A percentile compares a stretch with the other conserved stretches of the same genome.
These are phyloP conservation scores for Jasminum sambac DNA, from an alignment of 257 asterid genomes.

Conservation along the genomic window DNA sequence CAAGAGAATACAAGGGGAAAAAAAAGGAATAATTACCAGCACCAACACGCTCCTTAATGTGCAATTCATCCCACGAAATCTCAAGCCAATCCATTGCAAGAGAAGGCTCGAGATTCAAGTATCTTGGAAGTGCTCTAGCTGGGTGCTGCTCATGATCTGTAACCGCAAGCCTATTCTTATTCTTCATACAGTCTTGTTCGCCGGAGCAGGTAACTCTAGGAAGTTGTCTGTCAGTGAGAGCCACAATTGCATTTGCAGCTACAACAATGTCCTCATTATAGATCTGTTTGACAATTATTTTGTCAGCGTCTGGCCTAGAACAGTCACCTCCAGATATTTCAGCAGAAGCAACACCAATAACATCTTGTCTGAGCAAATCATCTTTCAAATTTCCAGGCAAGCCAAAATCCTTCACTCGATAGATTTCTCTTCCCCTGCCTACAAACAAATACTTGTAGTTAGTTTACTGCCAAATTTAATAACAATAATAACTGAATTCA, in stretches of 20 bases:
- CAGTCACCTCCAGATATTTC: constrained; percentile 31
- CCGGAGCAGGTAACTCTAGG: constrained; percentile 42
- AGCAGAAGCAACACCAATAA: constrained; percentile 37
- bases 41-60: constrained; percentile 88
- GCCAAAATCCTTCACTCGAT: constrained; percentile 20
- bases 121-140: constrained; percentile 57
- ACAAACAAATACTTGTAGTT: constrained; percentile 21
- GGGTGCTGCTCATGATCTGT: constrained; percentile 36
- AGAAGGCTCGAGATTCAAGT: constrained; percentile 77
- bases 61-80: constrained; percentile 94
- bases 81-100: constrained; percentile 99
- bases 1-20: neutral
- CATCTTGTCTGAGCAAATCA: constrained; percentile 31
- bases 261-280: constrained; percentile 51
- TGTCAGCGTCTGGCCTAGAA: constrained; percentile 39
- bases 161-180: constrained; percentile 36
- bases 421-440: constrained; percentile 40
- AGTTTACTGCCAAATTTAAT: neutral
- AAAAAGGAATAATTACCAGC: constrained; percentile 60
- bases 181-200: constrained; percentile 38
- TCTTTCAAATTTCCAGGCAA: constrained; percentile 31
- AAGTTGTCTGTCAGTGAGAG: constrained; percentile 43
- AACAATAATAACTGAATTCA: neutral
- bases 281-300: constrained; percentile 40
- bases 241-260: constrained; percentile 41